A percentile compares a stretch with the other conserved stretches of the same genome.
phyloP scores from a whole-genome alignment of 176 grass and related monocot genomes.

The Ensete glaucum region DNA sequence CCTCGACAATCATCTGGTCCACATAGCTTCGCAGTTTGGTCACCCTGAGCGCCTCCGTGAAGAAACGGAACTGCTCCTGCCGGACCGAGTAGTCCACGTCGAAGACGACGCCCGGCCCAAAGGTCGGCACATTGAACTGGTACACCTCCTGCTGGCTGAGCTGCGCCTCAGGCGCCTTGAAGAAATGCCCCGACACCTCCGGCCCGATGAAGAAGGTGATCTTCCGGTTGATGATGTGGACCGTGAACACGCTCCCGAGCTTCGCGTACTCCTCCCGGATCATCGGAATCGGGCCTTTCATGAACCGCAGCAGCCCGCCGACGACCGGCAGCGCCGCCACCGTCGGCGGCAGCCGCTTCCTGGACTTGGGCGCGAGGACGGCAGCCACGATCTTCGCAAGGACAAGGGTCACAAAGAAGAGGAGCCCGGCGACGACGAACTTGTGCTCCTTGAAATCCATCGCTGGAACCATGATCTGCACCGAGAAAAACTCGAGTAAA shows the following conservation, averaged over 20 bases:
- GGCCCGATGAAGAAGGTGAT: conserved; percentile 87
- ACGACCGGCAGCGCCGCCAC: conserved; percentile 46
- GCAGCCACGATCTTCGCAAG: conserved; percentile 36
- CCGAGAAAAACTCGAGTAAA: no score
- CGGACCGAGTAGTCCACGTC: conserved; percentile 71
- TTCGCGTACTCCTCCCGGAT: conserved; percentile 65
- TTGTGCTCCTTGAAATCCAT: conserved; percentile 52
- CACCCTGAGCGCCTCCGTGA: conserved; percentile 63
- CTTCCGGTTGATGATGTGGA: conserved; percentile 41
- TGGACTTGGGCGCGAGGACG: conserved; percentile 14
- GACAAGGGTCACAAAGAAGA: conserved; percentile 40
- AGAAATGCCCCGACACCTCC: conserved; percentile 77
- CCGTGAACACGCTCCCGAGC: conserved; percentile 80
- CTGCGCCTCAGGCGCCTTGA: conserved; percentile 73
- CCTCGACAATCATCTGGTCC: conserved; percentile 66
- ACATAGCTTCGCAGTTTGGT: conserved; percentile 81
- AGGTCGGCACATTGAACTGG: conserved; percentile 77
- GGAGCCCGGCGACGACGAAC: conserved; percentile 34
- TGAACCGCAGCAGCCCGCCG: conserved; percentile 62
- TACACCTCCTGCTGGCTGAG: conserved; percentile 98
- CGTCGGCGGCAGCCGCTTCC: conserved; percentile 52
- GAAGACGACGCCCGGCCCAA: conserved; percentile 72
- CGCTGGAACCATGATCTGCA: background rate
- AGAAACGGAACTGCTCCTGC: conserved; percentile 91
- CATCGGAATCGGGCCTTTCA: conserved; percentile 71